Evolutionary conservation across 2,329 filamentous ascomycete genomes (phyloP).

Genomic region (Fusarium decemcellulare): DNA sequence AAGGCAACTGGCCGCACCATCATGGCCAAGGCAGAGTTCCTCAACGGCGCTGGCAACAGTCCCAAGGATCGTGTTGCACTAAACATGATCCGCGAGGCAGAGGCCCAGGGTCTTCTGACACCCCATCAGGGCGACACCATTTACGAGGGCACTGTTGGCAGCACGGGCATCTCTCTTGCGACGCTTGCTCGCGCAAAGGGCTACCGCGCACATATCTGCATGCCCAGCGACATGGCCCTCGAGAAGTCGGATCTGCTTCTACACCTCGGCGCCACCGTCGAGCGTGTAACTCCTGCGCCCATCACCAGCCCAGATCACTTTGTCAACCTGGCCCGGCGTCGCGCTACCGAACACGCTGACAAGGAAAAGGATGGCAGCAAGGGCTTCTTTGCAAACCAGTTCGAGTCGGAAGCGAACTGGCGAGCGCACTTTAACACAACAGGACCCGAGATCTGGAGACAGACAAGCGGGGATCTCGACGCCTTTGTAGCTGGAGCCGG

Average conservation of each 20-base stretch:
- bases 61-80: constrained; percentile 97
- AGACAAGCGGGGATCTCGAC: constrained; percentile 81
- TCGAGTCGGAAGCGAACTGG: constrained; percentile 93
- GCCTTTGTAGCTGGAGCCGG: constrained; percentile 95
- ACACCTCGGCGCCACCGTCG: constrained; percentile 92
- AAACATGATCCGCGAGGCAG: constrained; percentile 87
- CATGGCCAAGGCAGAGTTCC: constrained; percentile 93
- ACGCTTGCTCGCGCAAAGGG: constrained; percentile 89
- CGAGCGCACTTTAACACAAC: constrained; percentile 85
- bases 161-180: constrained; percentile 94
- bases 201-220: constrained; percentile 95
- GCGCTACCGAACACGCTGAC: constrained; percentile 81
- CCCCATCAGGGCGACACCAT: constrained; percentile 92
- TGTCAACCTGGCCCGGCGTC: constrained; percentile 88
- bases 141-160: constrained; percentile 97
- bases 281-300: constrained; percentile 89
- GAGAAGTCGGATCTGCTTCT: constrained; percentile 93
- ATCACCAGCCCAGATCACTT: constrained; percentile 96
- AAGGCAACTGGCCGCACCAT: constrained; percentile 91
- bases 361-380: constrained; percentile 71
- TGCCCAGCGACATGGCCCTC: constrained; percentile 90
- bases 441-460: constrained; percentile 88
- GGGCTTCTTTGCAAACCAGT: constrained; percentile 97
- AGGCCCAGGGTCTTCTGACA: constrained; percentile 80
- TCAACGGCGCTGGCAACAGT: constrained; percentile 94